phyloP scores from a whole-genome alignment of 2,329 filamentous ascomycete species.

The Fusarium nygamai region DNA sequence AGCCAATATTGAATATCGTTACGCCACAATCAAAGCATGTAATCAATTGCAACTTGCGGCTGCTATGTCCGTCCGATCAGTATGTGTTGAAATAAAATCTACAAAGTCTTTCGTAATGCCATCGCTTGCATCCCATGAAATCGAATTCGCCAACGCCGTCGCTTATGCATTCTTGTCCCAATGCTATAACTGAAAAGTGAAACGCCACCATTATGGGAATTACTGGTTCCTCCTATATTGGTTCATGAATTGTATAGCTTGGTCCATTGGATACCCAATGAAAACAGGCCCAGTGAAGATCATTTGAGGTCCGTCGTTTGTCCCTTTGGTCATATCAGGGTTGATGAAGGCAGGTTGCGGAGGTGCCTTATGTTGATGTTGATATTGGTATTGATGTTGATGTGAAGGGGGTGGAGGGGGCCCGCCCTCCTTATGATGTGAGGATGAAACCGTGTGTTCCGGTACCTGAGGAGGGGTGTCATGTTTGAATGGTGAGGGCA shows the following conservation, averaged over 20 bases:
- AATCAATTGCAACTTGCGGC: slow-evolving; percentile 14
- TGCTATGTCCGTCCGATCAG: neutral
- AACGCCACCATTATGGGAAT: slow-evolving; percentile 21
- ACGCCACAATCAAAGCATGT: slow-evolving; percentile 9
- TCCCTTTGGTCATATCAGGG: slow-evolving; percentile 49
- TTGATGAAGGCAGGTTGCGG: slow-evolving; percentile 65
- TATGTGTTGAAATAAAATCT: neutral
- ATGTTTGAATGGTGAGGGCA: slow-evolving; percentile 26
- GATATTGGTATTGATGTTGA: slow-evolving; percentile 8
- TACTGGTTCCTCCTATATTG: slow-evolving; percentile 55
- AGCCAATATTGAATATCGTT: slow-evolving; percentile 37
- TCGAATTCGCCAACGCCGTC: slow-evolving; percentile 43
- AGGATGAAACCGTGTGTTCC: slow-evolving; percentile 22
- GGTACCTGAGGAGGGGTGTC: slow-evolving; percentile 21
- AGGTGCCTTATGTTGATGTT: slow-evolving; percentile 20
- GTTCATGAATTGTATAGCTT: slow-evolving; percentile 80
- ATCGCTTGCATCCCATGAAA: slow-evolving; percentile 29
- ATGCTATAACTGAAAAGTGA: slow-evolving; percentile 19
- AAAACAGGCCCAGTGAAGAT: slow-evolving; percentile 94
- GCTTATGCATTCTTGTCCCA: slow-evolving; percentile 39
- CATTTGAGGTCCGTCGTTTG: slow-evolving; percentile 68
- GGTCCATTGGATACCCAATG: slow-evolving; percentile 87
- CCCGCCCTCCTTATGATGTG: slow-evolving; percentile 35
- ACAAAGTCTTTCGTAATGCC: slow-evolving; percentile 3
- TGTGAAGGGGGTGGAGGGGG: slow-evolving; percentile 21